phyloP scores from a whole-genome alignment of 768 basidiomycete genomes.

The Rhodotorula graminis region DNA sequence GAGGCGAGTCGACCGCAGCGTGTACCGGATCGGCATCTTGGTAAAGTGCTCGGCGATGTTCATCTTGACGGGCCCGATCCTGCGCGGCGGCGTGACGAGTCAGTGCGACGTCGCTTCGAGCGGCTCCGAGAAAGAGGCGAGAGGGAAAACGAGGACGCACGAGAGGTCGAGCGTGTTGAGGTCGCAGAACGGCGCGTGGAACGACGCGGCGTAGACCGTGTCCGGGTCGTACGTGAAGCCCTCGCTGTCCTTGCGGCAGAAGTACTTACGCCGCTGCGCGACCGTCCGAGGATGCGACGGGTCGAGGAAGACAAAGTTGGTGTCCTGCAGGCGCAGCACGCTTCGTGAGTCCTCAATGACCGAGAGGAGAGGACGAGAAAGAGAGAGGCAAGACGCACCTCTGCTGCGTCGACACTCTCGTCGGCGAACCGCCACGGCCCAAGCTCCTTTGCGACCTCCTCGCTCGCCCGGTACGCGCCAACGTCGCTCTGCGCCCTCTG shows the following conservation, averaged over 20 bases:
- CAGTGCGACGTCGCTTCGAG: too few relatives aligned
- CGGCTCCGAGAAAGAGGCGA: neutral
- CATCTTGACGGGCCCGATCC: slow-evolving; percentile 36
- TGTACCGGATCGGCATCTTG: slow-evolving; percentile 43
- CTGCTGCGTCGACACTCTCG: slow-evolving; percentile 15
- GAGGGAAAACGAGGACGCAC: neutral
- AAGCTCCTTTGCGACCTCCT: neutral
- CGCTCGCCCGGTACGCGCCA: slow-evolving; percentile 2
- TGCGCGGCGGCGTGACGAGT: neutral
- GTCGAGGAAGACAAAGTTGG: slow-evolving; percentile 41
- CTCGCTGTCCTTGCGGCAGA: slow-evolving; percentile 27
- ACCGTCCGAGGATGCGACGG: slow-evolving; percentile 23
- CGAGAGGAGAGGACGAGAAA: neutral
- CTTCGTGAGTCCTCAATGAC: too few relatives aligned
- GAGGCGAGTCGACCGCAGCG: slow-evolving; percentile 39
- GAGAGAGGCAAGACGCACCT: neutral
- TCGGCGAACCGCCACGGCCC: slow-evolving; percentile 27
- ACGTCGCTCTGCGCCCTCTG: neutral
- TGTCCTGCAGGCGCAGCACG: slow-evolving; percentile 27
- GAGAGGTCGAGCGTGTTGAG: slow-evolving; percentile 24
- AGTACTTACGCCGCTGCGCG: slow-evolving; percentile 41
- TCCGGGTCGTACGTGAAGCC: slow-evolving; percentile 40
- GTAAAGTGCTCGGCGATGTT: slow-evolving; percentile 33
- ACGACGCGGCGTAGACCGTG: slow-evolving; percentile 21
- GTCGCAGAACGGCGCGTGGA: slow-evolving; percentile 31